Base-by-base conservation (phyloP, 495 filamentous ascomycete genomes). In the Penicillium parvum region DNA sequence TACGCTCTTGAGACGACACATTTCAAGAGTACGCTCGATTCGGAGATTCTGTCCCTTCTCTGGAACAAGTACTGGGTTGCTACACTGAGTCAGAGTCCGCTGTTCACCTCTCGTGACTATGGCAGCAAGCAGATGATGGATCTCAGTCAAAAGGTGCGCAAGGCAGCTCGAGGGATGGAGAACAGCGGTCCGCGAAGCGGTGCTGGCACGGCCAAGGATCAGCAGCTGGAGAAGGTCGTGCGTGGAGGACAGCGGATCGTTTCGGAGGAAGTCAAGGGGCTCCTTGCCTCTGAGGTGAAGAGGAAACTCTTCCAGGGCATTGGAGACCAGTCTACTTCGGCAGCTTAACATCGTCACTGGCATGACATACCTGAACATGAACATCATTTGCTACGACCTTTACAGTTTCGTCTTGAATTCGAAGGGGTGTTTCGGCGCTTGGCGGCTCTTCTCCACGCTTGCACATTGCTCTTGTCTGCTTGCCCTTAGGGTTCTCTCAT, bases 1-100 rank as follows among this genome's bases (percentile, higher is more conserved):
- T 99, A 99, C 61, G 66, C 82, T 0, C 81, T 99, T 4, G 86
- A 92, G 37, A 86, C 97, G 7, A 86, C 86, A 21, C 86, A 92
- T 68, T 99, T 88, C 73, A 95, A 95, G 73, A 88, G 83, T 41
- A 83, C 84, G 3, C 82, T 99, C 21, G 94, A 99, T 61, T 74
- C 79, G 1, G 81, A 86, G 47, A 72, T 97, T 20, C 71, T 99
- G 5, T 88, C 90, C 49, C 75, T 87, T 30, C 74, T 99, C 38
- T 99, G 94, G 94, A 96, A 95, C 65, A 99, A 99, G 61, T 99
- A 99, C 69, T 99, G 94, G 94, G 91, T 97, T 17, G 83, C 89
- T 44, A 99, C 94, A 17, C 78, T 99, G n/a, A 90, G 87, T n/a
- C 87, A 95, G 59, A 90, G 79, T 51, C 91, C 94, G 32, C 76